Percentiles rank a stretch among this genome's conserved stretches.
Evolutionary conservation across 2,329 filamentous ascomycete genomes (phyloP).

Genomic region (Xylariaceae sp.): DNA sequence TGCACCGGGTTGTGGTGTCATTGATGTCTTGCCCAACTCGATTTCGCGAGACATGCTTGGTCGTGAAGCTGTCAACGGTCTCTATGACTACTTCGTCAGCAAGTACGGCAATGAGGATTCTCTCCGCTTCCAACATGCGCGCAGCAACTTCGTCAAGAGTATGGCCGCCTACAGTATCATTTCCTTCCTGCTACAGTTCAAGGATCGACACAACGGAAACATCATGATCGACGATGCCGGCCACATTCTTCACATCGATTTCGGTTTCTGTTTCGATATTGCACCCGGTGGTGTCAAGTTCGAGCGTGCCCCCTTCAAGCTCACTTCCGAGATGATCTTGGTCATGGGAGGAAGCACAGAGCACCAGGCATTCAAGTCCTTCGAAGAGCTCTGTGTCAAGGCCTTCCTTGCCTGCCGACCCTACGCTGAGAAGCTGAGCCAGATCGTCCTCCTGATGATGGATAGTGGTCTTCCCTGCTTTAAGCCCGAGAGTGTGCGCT

Average conservation of each 20-base stretch:
- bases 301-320: slow-evolving; percentile 95
- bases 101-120: slow-evolving; percentile 98
- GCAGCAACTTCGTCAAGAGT: slow-evolving; percentile 96
- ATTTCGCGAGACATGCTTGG: slow-evolving; percentile 98
- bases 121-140: slow-evolving; percentile 87
- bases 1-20: slow-evolving; percentile 93
- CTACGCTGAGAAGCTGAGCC: slow-evolving; percentile 80
- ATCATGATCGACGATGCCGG: slow-evolving; percentile 99
- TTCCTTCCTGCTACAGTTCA: slow-evolving; percentile 95
- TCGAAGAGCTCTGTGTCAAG: slow-evolving; percentile 94
- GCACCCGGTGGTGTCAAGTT: slow-evolving; percentile 96
- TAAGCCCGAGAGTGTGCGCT: slow-evolving; percentile 88
- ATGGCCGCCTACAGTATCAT: slow-evolving; percentile 99
- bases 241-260: slow-evolving; percentile 97
- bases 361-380: slow-evolving; percentile 88
- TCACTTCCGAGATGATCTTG: slow-evolving; percentile 96
- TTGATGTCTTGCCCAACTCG: slow-evolving; percentile 95
- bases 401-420: slow-evolving; percentile 84
- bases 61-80: slow-evolving; percentile 92
- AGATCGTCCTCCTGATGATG: slow-evolving; percentile 92
- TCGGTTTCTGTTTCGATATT: slow-evolving; percentile 99
- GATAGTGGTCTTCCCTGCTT: slow-evolving; percentile 95
- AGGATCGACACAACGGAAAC: slow-evolving; percentile 98
- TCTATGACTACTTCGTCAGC: slow-evolving; percentile 97
- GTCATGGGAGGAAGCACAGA: slow-evolving; percentile 89